Percentiles rank a stretch among this genome's conserved stretches.
These are phyloP conservation scores for Aureobasidium subglaciale DNA, from an alignment of 2,329 filamentous ascomycete species.

Conservation along the genomic window DNA sequence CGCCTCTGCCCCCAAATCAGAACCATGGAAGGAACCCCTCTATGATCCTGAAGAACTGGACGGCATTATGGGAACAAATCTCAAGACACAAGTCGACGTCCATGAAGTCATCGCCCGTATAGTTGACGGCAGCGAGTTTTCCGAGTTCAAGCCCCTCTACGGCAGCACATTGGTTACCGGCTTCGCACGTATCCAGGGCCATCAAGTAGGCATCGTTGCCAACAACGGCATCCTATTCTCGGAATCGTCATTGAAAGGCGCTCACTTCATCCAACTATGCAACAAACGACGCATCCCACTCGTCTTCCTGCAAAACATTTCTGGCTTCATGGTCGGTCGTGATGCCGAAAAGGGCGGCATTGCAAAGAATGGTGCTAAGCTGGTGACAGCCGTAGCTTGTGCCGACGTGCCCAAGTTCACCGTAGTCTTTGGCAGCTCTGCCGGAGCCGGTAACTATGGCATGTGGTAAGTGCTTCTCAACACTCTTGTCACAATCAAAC, in stretches of 20 bases:
- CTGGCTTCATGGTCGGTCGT: slow-evolving; percentile 94
- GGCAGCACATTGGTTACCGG: slow-evolving; percentile 85
- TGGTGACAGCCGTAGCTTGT: slow-evolving; percentile 90
- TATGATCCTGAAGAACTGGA: slow-evolving; percentile 73
- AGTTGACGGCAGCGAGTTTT: slow-evolving; percentile 82
- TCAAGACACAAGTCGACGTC: slow-evolving; percentile 76
- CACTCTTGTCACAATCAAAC: not conserved
- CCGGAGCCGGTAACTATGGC: slow-evolving; percentile 93
- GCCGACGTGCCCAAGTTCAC: slow-evolving; percentile 95
- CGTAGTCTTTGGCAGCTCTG: slow-evolving; percentile 86
- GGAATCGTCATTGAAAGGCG: slow-evolving; percentile 81
- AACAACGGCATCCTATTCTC: slow-evolving; percentile 96
- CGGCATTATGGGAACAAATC: slow-evolving; percentile 84
- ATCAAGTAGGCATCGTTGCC: slow-evolving; percentile 85
- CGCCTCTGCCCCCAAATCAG: slow-evolving; percentile 25
- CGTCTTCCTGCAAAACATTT: slow-evolving; percentile 93
- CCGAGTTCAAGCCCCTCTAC: slow-evolving; percentile 91
- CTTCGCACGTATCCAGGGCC: slow-evolving; percentile 83
- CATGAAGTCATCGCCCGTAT: slow-evolving; percentile 89
- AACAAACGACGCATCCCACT: slow-evolving; percentile 82
- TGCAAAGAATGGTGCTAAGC: slow-evolving; percentile 94
- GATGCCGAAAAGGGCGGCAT: slow-evolving; percentile 92
- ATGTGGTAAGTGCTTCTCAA: slow-evolving; percentile 61
- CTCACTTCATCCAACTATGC: slow-evolving; percentile 95
- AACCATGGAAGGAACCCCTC: slow-evolving; percentile 66